These are phyloP conservation scores for Cyathus striatus DNA, from an alignment of 768 basidiomycete genomes.

Conservation along the genomic window DNA sequence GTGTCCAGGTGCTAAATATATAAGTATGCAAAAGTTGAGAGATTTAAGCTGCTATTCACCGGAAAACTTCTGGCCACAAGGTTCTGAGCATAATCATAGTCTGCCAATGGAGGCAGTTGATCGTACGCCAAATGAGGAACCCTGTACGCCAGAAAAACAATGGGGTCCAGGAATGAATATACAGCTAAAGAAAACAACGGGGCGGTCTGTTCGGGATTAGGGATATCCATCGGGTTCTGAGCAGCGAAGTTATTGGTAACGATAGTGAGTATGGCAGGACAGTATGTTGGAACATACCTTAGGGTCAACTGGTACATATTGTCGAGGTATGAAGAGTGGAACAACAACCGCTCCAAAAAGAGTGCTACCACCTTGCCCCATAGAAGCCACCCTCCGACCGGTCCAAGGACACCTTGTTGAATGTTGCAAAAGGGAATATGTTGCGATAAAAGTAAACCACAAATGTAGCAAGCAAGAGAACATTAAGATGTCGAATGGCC, in stretches of 20 bases:
- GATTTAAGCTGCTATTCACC: slow-evolving; percentile 7
- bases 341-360: slow-evolving; percentile 36
- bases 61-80: slow-evolving; percentile 19
- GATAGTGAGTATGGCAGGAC: background rate
- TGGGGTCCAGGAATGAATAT: slow-evolving; percentile 52
- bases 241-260: background rate
- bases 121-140: slow-evolving; percentile 46
- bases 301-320: slow-evolving; percentile 55
- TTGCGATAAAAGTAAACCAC: slow-evolving; percentile 52
- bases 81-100: slow-evolving; percentile 41
- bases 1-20: slow-evolving; percentile 26
- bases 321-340: slow-evolving; percentile 51
- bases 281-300: slow-evolving; percentile 9
- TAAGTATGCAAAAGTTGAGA: background rate
- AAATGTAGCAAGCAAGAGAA: slow-evolving; percentile 42
- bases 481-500: slow-evolving; percentile 39
- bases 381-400: slow-evolving; percentile 35
- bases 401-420: slow-evolving; percentile 45
- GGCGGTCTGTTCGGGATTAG: slow-evolving; percentile 49
- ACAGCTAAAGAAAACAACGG: slow-evolving; percentile 35
- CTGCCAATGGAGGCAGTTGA: slow-evolving; percentile 57
- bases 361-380: slow-evolving; percentile 53
- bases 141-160: slow-evolving; percentile 40
- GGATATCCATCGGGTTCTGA: slow-evolving; percentile 25
- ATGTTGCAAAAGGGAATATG: slow-evolving; percentile 56